Evolutionary conservation across 192 early-diverging fungal species (phyloP).

Genomic region (Gonapodya prolifera): DNA sequence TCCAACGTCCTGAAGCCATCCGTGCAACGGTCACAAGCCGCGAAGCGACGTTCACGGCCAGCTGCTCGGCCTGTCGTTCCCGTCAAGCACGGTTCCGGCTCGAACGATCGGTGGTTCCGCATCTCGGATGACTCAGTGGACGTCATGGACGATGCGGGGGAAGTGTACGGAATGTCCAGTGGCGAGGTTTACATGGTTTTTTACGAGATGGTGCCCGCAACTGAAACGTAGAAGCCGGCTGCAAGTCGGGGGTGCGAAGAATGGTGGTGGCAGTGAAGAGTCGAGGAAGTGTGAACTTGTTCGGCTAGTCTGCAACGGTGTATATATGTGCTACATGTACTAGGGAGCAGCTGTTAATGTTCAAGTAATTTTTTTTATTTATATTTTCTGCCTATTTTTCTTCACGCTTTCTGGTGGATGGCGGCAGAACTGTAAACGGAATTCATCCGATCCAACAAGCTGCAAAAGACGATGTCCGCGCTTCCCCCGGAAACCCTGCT

Average conservation of each 20-base stretch:
- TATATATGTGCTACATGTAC: neutral
- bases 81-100: neutral
- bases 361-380: no score
- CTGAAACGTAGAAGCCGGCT: neutral
- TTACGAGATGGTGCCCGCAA: neutral
- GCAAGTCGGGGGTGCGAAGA: neutral
- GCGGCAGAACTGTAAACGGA: no score
- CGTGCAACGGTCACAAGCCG: neutral
- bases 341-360: no score
- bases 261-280: neutral
- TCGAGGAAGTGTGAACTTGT: neutral
- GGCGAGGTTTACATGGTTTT: constrained; percentile 3
- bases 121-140: constrained; percentile 43
- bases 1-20: neutral
- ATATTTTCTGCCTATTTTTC: no score
- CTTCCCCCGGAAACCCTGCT: no score
- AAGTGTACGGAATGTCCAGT: neutral
- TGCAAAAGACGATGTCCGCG: no score
- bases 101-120: constrained; percentile 38
- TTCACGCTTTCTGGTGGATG: no score
- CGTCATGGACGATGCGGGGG: constrained; percentile 10
- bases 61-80: neutral
- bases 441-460: no score
- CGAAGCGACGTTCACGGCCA: neutral
- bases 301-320: no score